A percentile compares a stretch with the other conserved stretches of the same genome.
Conservation (phyloP, 352 stramenopile genomes). For the Pythium folliculosum region DNA sequence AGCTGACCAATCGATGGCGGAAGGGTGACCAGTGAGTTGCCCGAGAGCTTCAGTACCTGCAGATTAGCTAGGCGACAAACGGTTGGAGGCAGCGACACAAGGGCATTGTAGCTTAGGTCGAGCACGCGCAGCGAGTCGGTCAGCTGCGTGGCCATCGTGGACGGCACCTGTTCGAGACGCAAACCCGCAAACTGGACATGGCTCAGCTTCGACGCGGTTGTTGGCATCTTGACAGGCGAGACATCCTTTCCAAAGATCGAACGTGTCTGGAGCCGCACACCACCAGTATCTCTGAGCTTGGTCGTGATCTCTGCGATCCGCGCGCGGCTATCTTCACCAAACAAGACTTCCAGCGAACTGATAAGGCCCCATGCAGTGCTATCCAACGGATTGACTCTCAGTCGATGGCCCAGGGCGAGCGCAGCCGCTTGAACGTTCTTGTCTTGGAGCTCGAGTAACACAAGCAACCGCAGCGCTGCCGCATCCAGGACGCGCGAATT, state of each 20-base stretch:
- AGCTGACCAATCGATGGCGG: slow-evolving; percentile 36
- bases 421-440: slow-evolving; percentile 19
- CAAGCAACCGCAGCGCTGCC: slow-evolving; percentile 3
- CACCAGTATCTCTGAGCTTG: slow-evolving; percentile 39
- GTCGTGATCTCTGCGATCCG: slow-evolving; percentile 31
- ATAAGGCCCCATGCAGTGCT: slow-evolving; percentile 45
- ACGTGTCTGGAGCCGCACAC: slow-evolving; percentile 26
- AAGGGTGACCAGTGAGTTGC: slow-evolving; percentile 55
- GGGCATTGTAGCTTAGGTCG: slow-evolving; percentile 52
- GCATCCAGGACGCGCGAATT: not conserved
- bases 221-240: not conserved
- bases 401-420: slow-evolving; percentile 13
- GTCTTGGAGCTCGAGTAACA: slow-evolving; percentile 13
- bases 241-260: not conserved
- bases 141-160: not conserved
- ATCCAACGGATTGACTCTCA: slow-evolving; percentile 19
- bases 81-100: slow-evolving; percentile 43
- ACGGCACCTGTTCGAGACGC: not conserved
- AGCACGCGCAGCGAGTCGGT: slow-evolving; percentile 26
- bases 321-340: slow-evolving; percentile 32
- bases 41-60: slow-evolving; percentile 48
- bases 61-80: slow-evolving; percentile 43
- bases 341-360: slow-evolving; percentile 54
- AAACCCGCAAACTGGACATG: not conserved
- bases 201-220: not conserved